These are phyloP conservation scores for Inga leiocalycina DNA, from an alignment of 306 rosid genomes.

Conservation along the genomic window DNA sequence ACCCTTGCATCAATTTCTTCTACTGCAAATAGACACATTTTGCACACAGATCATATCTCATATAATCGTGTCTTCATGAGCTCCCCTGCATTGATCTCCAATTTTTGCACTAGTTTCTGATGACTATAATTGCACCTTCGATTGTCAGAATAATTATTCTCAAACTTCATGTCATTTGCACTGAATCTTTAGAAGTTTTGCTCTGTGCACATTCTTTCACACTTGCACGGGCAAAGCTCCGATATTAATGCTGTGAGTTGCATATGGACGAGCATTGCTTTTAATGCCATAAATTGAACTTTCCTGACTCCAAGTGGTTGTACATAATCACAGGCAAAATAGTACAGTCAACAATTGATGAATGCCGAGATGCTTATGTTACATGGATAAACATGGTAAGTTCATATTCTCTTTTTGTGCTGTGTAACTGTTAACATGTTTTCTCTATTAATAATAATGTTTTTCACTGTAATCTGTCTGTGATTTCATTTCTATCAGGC, in stretches of 20 bases:
- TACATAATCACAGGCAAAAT: conserved; percentile 74
- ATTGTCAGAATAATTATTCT: background rate
- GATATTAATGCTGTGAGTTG: background rate
- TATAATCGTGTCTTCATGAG: background rate
- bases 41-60: background rate
- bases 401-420: conserved; percentile 7
- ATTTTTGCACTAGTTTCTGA: background rate
- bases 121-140: background rate
- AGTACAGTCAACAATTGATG: conserved; percentile 89
- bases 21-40: background rate
- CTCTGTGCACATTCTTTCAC: background rate
- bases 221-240: background rate
- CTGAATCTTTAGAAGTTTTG: background rate
- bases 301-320: conserved; percentile 35
- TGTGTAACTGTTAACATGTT: background rate
- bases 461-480: conserved; percentile 14
- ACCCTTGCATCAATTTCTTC: background rate
- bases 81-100: background rate
- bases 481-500: conserved; percentile 60
- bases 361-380: conserved; percentile 86
- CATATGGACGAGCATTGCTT: background rate
- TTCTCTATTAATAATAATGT: background rate
- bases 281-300: conserved; percentile 19
- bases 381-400: conserved; percentile 74
- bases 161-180: background rate